Evolutionary conservation across 1,284 basidiomycete species (phyloP).

Genomic region (Fomitiporia mediterranea): DNA sequence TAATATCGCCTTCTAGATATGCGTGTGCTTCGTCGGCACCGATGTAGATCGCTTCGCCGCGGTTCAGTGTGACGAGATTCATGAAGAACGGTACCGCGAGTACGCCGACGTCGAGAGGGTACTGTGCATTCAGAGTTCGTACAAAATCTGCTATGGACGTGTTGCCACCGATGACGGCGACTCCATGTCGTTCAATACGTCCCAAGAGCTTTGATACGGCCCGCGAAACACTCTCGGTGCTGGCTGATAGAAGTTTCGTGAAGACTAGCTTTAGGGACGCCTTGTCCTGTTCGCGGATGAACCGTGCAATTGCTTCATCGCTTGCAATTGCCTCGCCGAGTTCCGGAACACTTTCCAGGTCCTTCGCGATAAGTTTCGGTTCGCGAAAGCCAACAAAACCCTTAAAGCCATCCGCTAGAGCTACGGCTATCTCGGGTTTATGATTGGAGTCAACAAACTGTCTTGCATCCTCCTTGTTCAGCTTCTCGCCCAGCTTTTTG

Average conservation of each 20-base stretch:
- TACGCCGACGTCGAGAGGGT: constrained; percentile 56
- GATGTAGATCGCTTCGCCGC: constrained; percentile 58
- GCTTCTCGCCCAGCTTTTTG: constrained; percentile 47
- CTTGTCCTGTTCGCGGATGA: constrained; percentile 2
- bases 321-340: constrained; percentile 34
- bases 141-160: constrained; percentile 38
- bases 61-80: constrained; percentile 52
- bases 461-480: constrained; percentile 46
- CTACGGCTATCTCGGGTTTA: constrained; percentile 68
- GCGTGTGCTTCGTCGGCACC: constrained; percentile 65
- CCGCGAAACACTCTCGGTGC: constrained; percentile 32
- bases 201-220: constrained; percentile 35
- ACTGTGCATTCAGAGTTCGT: constrained; percentile 47
- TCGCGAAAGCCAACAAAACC: constrained; percentile 59
- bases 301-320: constrained; percentile 27
- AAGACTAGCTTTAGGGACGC: constrained; percentile 41
- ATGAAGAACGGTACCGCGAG: constrained; percentile 59
- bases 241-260: constrained; percentile 40
- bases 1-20: constrained; percentile 50
- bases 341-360: constrained; percentile 49
- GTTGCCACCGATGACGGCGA: constrained; percentile 25
- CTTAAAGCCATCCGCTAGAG: constrained; percentile 54
- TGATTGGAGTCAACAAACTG: constrained; percentile 51
- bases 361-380: constrained; percentile 40
- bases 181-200: constrained; percentile 32